Evolutionary conservation across 164 flowering plant species (phyloP).

Genomic region (Saururus chinensis): DNA sequence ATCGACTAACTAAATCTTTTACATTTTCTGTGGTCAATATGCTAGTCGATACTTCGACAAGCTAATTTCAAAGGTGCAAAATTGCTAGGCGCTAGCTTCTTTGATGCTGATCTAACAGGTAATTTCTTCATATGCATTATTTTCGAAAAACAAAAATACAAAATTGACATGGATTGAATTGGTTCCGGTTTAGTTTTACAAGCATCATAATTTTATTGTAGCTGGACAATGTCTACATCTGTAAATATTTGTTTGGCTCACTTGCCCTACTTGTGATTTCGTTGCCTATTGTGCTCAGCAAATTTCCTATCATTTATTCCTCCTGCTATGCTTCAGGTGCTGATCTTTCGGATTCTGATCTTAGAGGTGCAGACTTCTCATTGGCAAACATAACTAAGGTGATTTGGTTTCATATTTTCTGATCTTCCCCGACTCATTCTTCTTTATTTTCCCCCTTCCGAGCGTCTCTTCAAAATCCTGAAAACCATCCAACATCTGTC

Average conservation of each 20-base stretch:
- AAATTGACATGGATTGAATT: neutral
- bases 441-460: no score
- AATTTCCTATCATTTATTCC: no score
- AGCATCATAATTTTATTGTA: neutral
- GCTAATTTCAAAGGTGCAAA: conserved; percentile 91
- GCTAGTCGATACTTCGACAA: conserved; percentile 82
- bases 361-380: conserved; percentile 88
- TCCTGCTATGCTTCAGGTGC: conserved; percentile 39
- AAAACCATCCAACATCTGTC: no score
- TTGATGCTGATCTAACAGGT: conserved; percentile 99
- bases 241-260: no score
- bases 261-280: no score
- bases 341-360: conserved; percentile 92
- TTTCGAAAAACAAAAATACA: neutral
- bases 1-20: neutral
- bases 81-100: conserved; percentile 90
- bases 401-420: neutral
- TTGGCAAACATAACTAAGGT: conserved; percentile 91
- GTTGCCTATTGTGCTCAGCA: no score
- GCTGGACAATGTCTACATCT: no score
- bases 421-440: neutral
- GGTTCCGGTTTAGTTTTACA: neutral
- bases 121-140: neutral
- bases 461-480: no score
- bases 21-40: neutral